These are phyloP conservation scores for Arthroderma uncinatum DNA, from an alignment of 2,329 filamentous ascomycete species.

Conservation along the genomic window DNA sequence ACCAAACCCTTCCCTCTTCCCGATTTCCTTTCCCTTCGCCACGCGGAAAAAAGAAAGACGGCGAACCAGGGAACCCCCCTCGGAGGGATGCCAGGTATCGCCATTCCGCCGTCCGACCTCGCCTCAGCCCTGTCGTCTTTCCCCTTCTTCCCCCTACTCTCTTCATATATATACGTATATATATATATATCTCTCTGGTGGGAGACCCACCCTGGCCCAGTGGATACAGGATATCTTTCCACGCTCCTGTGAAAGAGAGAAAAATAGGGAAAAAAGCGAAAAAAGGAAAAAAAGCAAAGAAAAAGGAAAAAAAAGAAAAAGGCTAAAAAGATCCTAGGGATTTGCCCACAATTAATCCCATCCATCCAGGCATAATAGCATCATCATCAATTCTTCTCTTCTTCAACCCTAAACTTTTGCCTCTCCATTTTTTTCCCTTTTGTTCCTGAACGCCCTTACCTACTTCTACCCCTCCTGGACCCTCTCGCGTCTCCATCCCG, in stretches of 20 bases:
- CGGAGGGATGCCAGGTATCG: neutral
- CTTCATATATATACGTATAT: neutral
- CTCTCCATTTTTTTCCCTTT: slow-evolving; percentile 7
- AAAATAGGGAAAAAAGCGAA: neutral
- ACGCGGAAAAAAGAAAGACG: neutral
- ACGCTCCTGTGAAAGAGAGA: slow-evolving; percentile 5
- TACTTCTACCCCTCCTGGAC: slow-evolving; percentile 7
- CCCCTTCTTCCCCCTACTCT: neutral
- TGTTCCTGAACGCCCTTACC: slow-evolving; percentile 7
- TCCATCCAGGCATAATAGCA: neutral
- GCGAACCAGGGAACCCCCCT: neutral
- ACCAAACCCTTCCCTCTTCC: neutral
- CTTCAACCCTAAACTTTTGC: slow-evolving; percentile 6
- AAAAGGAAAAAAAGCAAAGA: neutral
- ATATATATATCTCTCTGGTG: neutral
- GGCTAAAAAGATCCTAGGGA: neutral
- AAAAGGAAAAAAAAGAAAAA: neutral
- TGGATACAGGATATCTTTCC: slow-evolving; percentile 11
- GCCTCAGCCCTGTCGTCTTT: neutral
- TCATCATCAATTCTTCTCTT: neutral
- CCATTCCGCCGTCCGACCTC: neutral
- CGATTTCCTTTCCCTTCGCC: neutral
- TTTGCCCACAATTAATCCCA: neutral
- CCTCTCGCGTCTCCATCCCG: slow-evolving; percentile 12
- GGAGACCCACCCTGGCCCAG: slow-evolving; percentile 11